Conservation (phyloP, 208 protist genomes). For the Trichomonas vaginalis region DNA sequence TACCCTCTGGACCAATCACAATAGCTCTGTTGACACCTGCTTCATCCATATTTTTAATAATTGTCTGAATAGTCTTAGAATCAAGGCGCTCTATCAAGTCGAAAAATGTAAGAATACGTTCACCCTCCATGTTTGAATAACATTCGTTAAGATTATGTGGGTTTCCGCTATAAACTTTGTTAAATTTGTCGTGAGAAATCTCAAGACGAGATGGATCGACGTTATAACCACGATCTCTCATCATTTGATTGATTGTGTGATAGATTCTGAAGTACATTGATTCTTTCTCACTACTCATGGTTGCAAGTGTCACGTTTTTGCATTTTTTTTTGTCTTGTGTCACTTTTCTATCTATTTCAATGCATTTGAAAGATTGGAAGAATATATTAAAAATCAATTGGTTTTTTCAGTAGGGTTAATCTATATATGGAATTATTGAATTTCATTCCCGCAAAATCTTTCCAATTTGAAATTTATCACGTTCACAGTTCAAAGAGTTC, state of each 20-base stretch:
- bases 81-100: background rate
- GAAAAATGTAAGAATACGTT: background rate
- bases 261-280: background rate
- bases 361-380: no score
- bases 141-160: background rate
- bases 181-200: background rate
- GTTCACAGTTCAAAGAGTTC: no score
- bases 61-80: background rate
- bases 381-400: no score
- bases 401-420: no score
- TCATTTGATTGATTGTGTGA: constrained; percentile 19
- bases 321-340: no score
- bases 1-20: background rate
- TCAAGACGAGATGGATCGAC: background rate
- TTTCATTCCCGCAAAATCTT: no score
- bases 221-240: background rate
- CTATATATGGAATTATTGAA: no score
- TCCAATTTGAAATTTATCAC: no score
- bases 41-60: background rate
- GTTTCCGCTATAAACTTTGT: background rate
- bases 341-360: no score
- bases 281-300: background rate
- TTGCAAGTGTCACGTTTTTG: no score
- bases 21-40: background rate
- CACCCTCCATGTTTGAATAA: background rate